phyloP scores from a whole-genome alignment of 2,329 filamentous ascomycete genomes.

The Xylaria sp. region DNA sequence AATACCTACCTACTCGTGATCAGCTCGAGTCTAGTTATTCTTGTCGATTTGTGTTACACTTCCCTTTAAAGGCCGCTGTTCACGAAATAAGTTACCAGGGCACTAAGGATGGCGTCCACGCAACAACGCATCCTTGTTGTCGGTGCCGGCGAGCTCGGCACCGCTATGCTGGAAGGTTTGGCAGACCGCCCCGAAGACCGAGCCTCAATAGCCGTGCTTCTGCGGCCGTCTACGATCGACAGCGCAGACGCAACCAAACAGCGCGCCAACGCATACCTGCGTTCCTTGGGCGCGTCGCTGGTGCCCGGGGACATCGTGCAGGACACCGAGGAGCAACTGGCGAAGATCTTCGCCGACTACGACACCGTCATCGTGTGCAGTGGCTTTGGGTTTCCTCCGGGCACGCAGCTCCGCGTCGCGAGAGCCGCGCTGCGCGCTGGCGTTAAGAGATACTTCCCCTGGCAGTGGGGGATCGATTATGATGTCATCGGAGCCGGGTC shows the following conservation, averaged over 20 bases:
- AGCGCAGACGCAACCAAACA: slow-evolving; percentile 54
- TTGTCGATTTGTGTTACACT: not conserved
- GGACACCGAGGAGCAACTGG: slow-evolving; percentile 53
- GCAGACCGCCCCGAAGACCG: slow-evolving; percentile 56
- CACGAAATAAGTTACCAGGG: not conserved
- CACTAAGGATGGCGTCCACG: slow-evolving; percentile 16
- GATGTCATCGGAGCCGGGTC: slow-evolving; percentile 69
- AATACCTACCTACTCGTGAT: not conserved
- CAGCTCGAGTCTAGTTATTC: not conserved
- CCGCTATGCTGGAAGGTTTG: slow-evolving; percentile 64
- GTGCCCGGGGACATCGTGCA: slow-evolving; percentile 57
- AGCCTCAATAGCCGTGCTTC: slow-evolving; percentile 61
- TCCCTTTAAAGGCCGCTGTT: not conserved
- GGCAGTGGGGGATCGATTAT: slow-evolving; percentile 81
- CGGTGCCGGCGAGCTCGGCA: slow-evolving; percentile 74
- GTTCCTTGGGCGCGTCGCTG: slow-evolving; percentile 54
- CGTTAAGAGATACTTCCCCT: slow-evolving; percentile 68
- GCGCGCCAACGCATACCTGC: slow-evolving; percentile 50
- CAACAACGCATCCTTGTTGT: slow-evolving; percentile 64
- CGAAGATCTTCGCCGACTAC: slow-evolving; percentile 57
- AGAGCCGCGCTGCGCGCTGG: slow-evolving; percentile 62
- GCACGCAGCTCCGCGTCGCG: slow-evolving; percentile 68
- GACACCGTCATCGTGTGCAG: slow-evolving; percentile 69
- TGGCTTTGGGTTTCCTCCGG: slow-evolving; percentile 67
- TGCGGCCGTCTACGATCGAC: slow-evolving; percentile 61